Evolutionary conservation across 2,329 filamentous ascomycete species (phyloP).

Genomic region (Cordyceps javanica): DNA sequence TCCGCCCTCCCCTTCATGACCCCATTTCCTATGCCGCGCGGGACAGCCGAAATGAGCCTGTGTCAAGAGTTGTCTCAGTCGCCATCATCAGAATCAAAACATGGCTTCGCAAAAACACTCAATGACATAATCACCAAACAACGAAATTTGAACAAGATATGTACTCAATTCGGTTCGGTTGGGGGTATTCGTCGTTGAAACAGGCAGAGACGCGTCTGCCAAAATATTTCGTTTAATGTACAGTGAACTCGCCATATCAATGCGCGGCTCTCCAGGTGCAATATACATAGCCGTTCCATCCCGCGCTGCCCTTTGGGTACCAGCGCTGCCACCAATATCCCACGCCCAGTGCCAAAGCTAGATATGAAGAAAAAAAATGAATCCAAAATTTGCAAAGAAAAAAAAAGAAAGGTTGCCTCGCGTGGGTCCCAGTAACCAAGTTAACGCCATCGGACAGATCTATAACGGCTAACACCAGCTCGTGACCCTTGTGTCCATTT

Average conservation of each 20-base stretch:
- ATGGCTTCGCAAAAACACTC: background rate
- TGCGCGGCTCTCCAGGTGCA: background rate
- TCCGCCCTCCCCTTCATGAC: too few species aligned
- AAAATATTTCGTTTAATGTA: constrained; percentile 9
- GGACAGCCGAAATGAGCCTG: constrained; percentile 1
- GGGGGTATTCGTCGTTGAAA: constrained; percentile 12
- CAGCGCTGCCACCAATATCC: constrained; percentile 4
- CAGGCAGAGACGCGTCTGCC: background rate
- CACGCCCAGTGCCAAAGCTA: background rate
- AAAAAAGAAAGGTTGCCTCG: background rate
- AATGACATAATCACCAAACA: background rate
- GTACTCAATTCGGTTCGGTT: constrained; percentile 5
- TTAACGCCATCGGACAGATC: constrained; percentile 8
- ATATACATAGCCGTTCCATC: constrained; percentile 1
- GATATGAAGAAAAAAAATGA: background rate
- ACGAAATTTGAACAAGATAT: background rate
- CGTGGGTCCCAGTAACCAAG: background rate
- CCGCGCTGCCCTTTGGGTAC: constrained; percentile 13
- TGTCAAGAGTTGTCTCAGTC: constrained; percentile 1
- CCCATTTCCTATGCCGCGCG: too few species aligned
- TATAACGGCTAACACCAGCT: background rate
- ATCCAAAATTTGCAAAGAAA: background rate
- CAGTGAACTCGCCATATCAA: background rate
- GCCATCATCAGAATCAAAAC: background rate
- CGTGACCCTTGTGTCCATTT: background rate